Evolutionary conservation across 108 stramenopile species (phyloP).

Genomic region (Licmophora abbreviata): DNA sequence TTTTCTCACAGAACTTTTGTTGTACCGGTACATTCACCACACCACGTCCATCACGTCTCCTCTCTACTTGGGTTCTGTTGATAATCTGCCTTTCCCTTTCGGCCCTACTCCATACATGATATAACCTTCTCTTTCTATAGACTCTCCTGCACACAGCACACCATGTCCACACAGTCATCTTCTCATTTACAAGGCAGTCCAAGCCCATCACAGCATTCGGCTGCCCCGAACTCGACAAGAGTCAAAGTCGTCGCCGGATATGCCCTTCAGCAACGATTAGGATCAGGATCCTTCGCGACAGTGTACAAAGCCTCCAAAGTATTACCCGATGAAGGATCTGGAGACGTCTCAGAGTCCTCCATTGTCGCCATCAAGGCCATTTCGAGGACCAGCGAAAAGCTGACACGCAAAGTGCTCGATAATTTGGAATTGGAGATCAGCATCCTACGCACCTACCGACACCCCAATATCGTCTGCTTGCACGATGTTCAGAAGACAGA

Average conservation of each 20-base stretch:
- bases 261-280: slow-evolving; percentile 50
- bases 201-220: too few species aligned
- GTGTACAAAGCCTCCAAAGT: slow-evolving; percentile 74
- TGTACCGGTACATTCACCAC: too few species aligned
- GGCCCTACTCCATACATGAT: too few species aligned
- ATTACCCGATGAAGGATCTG: slow-evolving; percentile 2
- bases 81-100: too few species aligned
- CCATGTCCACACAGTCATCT: too few species aligned
- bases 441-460: slow-evolving; percentile 85
- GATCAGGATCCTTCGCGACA: slow-evolving; percentile 73
- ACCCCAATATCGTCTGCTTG: slow-evolving; percentile 87
- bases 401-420: slow-evolving; percentile 91
- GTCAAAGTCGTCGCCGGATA: slow-evolving; percentile 62
- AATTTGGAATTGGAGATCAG: slow-evolving; percentile 95
- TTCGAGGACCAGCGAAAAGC: slow-evolving; percentile 62
- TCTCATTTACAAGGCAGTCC: too few species aligned
- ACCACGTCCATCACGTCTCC: too few species aligned
- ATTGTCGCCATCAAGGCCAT: slow-evolving; percentile 92
- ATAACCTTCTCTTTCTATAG: too few species aligned
- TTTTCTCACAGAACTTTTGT: too few species aligned
- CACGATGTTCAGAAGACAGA: slow-evolving; percentile 82
- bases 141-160: too few species aligned
- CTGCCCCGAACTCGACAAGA: too few species aligned
- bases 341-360: slow-evolving; percentile 12
- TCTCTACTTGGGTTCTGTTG: too few species aligned